Conservation (phyloP, 2,329 filamentous ascomycete species). For the Plectosphaerella cucumerina region DNA sequence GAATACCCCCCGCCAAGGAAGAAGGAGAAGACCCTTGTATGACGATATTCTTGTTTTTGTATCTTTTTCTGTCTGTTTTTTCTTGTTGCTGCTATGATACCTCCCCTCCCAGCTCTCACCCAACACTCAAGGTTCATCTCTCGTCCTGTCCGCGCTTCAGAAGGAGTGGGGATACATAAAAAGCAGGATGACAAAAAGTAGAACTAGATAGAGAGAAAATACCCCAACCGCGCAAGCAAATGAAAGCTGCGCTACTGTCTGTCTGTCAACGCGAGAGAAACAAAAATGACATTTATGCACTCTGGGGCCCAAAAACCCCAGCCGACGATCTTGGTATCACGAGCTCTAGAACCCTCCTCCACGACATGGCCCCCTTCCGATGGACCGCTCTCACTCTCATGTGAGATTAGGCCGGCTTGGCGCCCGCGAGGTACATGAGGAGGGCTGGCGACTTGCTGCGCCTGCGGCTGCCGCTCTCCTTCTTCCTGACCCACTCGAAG, state of each 20-base stretch:
- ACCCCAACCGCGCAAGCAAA: too few species aligned
- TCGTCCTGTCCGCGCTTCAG: not conserved
- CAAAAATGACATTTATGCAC: too few species aligned
- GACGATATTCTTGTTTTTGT: not conserved
- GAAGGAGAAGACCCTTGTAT: too few species aligned
- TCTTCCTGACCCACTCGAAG: conserved; percentile 56
- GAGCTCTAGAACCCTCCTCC: too few species aligned
- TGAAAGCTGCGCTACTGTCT: too few species aligned
- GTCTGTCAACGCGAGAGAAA: too few species aligned
- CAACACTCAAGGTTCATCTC: not conserved
- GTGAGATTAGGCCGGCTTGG: conserved; percentile 32
- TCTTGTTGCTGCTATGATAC: not conserved
- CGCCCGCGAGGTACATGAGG: conserved; percentile 55
- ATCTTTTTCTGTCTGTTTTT: not conserved
- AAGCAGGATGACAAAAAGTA: not conserved
- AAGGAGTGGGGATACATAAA: not conserved
- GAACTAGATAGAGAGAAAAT: not conserved
- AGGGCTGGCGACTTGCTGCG: conserved; percentile 53
- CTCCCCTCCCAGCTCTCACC: not conserved
- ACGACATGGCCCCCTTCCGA: too few species aligned
- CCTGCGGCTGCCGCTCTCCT: conserved; percentile 37
- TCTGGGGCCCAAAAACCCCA: too few species aligned
- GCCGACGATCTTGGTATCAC: too few species aligned
- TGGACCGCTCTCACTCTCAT: too few species aligned
- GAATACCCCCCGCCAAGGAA: too few species aligned